Conservation (phyloP, 2,329 filamentous ascomycete genomes). For the Neofusicoccum ribis region DNA sequence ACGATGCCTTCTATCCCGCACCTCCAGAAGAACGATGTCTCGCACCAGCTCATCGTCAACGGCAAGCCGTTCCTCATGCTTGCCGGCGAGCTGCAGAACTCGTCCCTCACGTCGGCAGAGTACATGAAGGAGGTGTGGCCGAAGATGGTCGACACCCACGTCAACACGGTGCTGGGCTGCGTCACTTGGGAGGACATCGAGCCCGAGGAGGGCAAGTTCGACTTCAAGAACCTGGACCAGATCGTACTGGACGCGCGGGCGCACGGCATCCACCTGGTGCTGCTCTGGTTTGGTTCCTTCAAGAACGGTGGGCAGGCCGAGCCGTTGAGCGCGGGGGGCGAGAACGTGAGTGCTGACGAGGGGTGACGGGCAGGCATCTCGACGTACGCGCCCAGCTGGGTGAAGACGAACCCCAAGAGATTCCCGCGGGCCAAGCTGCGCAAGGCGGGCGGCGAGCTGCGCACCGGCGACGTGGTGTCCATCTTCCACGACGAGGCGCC, state of each 20-base stretch:
- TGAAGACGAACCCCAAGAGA: slow-evolving; percentile 36
- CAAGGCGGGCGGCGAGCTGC: slow-evolving; percentile 26
- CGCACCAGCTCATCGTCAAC: slow-evolving; percentile 45
- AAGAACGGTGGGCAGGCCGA: slow-evolving; percentile 43
- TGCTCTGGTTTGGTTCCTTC: slow-evolving; percentile 52
- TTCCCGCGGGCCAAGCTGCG: slow-evolving; percentile 35
- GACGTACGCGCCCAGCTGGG: slow-evolving; percentile 43
- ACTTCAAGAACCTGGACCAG: slow-evolving; percentile 45
- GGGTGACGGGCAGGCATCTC: slow-evolving; percentile 29
- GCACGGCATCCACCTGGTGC: slow-evolving; percentile 41
- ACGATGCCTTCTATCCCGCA: slow-evolving; percentile 25
- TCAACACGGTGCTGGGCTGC: slow-evolving; percentile 49
- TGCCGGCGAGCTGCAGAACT: slow-evolving; percentile 51
- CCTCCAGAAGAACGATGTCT: slow-evolving; percentile 27
- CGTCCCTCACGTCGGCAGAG: slow-evolving; percentile 45
- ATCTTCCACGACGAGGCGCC: slow-evolving; percentile 40
- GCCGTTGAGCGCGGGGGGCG: slow-evolving; percentile 12
- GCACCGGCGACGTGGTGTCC: slow-evolving; percentile 36
- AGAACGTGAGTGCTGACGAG: background rate
- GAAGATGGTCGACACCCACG: slow-evolving; percentile 42
- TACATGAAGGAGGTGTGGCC: slow-evolving; percentile 49
- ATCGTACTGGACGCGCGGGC: slow-evolving; percentile 40
- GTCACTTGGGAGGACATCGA: slow-evolving; percentile 52
- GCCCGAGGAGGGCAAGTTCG: slow-evolving; percentile 45
- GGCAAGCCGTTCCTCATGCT: slow-evolving; percentile 48